These are phyloP conservation scores for Colletotrichum cordylinicola DNA, from an alignment of 2,329 filamentous ascomycete species.

Conservation along the genomic window DNA sequence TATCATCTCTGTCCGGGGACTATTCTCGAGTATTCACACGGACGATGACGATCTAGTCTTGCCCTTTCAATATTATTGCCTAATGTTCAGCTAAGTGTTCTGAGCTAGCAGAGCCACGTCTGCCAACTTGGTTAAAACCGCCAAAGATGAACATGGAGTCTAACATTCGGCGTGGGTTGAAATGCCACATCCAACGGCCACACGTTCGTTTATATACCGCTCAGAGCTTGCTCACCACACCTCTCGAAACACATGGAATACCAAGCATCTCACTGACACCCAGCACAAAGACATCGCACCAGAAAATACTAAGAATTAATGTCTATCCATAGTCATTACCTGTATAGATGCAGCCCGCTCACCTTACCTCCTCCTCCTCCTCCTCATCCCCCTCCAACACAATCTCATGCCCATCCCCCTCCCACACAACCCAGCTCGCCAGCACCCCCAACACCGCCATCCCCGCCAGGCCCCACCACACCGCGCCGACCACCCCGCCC, in stretches of 20 bases:
- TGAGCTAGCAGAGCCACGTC: background rate
- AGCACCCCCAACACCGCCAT: conserved; percentile 55
- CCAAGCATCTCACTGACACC: background rate
- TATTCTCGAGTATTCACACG: background rate
- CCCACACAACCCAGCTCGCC: conserved; percentile 60
- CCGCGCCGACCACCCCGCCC: conserved; percentile 61
- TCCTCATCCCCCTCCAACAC: conserved; percentile 65
- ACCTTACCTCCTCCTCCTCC: too few relatives aligned
- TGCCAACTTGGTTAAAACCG: background rate
- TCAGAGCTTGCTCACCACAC: too few relatives aligned
- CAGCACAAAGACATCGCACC: background rate
- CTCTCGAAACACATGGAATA: fast-evolving
- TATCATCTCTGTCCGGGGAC: background rate
- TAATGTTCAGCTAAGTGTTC: background rate
- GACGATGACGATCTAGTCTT: background rate
- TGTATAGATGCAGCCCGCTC: too few relatives aligned
- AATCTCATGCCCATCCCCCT: conserved; percentile 71
- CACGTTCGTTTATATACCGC: background rate
- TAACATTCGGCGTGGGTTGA: background rate
- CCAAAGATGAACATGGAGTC: fast-evolving
- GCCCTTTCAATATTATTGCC: fast-evolving
- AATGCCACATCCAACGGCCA: background rate
- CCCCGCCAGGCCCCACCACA: conserved; percentile 61
- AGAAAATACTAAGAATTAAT: background rate
- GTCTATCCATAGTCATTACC: background rate